Percentiles rank a stretch among this genome's conserved stretches.
These are phyloP conservation scores for Pleoardoris graminearum DNA, from an alignment of 2,329 filamentous ascomycete genomes.

Conservation along the genomic window DNA sequence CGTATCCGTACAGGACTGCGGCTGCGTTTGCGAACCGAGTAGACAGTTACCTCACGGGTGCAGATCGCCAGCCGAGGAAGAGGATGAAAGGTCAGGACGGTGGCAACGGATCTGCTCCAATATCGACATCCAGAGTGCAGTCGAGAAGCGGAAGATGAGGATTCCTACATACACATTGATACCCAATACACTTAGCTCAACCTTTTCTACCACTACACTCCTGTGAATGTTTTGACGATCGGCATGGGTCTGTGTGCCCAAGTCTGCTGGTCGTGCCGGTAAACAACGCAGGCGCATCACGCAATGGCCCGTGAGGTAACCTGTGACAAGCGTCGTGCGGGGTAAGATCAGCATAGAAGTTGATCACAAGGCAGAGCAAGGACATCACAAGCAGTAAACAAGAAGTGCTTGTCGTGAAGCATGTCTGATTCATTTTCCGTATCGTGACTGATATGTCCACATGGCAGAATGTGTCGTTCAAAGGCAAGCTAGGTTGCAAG, in stretches of 20 bases:
- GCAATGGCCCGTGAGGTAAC: not conserved
- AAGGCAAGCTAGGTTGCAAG: conserved; percentile 38
- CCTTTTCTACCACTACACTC: not conserved
- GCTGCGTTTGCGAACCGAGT: conserved; percentile 16
- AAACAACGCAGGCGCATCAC: not conserved
- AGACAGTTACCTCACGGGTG: conserved; percentile 27
- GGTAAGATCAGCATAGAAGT: conserved; percentile 9
- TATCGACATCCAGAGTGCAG: conserved; percentile 34
- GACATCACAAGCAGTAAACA: conserved; percentile 11
- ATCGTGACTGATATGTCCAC: conserved; percentile 33
- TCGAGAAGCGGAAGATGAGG: conserved; percentile 30
- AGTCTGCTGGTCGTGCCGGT: too few relatives aligned
- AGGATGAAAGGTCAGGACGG: conserved; percentile 26
- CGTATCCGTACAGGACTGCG: conserved; percentile 36
- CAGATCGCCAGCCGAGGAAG: conserved; percentile 29
- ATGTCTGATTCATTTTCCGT: conserved; percentile 39
- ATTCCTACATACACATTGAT: not conserved
- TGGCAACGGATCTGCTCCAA: conserved; percentile 25
- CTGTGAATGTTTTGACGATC: not conserved
- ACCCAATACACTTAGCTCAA: conserved; percentile 15
- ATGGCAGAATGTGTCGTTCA: conserved; percentile 41
- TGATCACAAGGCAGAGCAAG: too few relatives aligned
- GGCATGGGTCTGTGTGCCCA: too few relatives aligned
- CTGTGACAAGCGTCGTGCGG: conserved; percentile 8
- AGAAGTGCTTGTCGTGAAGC: conserved; percentile 40